Evolutionary conservation across 805 yeast species (phyloP), one percentile per base, ranked within the genome.

Genomic region (Candida germanica): DNA sequence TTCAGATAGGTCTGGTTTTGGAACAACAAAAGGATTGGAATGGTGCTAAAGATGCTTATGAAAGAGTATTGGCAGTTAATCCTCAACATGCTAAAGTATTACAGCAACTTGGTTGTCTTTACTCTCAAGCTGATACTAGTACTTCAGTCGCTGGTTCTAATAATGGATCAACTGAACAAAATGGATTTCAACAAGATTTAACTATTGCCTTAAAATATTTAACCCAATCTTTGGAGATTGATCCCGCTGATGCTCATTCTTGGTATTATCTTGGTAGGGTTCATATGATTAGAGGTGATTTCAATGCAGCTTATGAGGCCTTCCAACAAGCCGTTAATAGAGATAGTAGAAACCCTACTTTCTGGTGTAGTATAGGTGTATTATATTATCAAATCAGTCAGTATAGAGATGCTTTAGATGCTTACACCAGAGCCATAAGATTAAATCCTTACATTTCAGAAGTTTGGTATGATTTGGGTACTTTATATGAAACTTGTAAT

Each of bases 391-490:
- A 93, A 64, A 91, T 93, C 42, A 80, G 93, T 39, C 98, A 93
- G 66, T 93, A 87, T 65, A 75, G 96, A 39, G 98, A 93, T 58
- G 98, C 98, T 2, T 70, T 93, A 46, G 98, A 93, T 59, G 98
- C 98, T 11, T 93, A 93, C 65, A 89, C 98, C 6, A 73, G 98
- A 38, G 98, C 98, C 8, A 93, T 93, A 42, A 75, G 97, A 50
- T 75, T 93, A 52, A 93, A 93, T 51, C 98, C 98, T 11, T 89
- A 89, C 67, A 84, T 93, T 47, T 80, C 93, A 42, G 98, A 93
- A 62, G 98, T 93, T 17, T 93, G 98, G 98, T 93, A 93, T 63
- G 98, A 93, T 63, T 74, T 93, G 55, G 98, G 98, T 40, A 93
- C 98, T 5, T 68, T 93, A 27, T 93, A 93, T 60, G 98, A 93